Percentiles rank a stretch among this genome's conserved stretches.
Conservation (phyloP, 805 yeast genomes). For the Lachancea thermotolerans region DNA sequence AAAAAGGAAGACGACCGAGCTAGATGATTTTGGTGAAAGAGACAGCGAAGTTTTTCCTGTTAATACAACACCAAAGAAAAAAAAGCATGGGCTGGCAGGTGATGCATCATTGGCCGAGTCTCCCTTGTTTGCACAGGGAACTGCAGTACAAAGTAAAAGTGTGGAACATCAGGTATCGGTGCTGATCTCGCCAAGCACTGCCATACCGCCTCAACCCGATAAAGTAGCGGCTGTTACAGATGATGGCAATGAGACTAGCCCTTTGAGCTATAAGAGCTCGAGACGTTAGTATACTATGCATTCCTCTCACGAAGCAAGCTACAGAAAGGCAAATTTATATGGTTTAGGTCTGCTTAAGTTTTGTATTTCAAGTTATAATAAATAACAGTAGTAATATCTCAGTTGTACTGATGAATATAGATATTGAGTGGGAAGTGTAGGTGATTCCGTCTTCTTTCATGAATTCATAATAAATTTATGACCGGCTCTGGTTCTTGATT, state of each 20-base stretch:
- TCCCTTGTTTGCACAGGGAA: conserved; percentile 2
- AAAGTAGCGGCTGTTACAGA: conserved; percentile 2
- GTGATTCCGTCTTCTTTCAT: conserved; percentile 8
- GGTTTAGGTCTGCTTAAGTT: neutral
- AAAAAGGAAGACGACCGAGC: conserved; percentile 25
- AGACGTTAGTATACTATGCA: neutral
- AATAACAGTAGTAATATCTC: conserved; percentile 5
- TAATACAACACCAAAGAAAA: conserved; percentile 5
- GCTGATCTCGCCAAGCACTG: conserved; percentile 11
- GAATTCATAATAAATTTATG: conserved; percentile 6
- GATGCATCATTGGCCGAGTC: conserved; percentile 2
- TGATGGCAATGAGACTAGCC: conserved; percentile 6
- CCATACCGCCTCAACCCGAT: neutral
- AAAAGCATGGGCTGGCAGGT: neutral
- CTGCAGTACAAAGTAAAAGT: conserved; percentile 6
- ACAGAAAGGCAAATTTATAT: neutral
- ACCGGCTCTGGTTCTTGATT: neutral
- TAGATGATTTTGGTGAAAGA: conserved; percentile 25
- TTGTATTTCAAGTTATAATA: conserved; percentile 5
- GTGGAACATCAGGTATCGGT: conserved; percentile 13
- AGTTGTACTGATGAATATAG: conserved; percentile 7
- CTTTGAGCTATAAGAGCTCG: conserved; percentile 1
- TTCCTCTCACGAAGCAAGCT: neutral
- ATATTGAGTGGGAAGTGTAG: neutral
- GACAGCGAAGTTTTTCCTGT: neutral